Percentiles rank a stretch among this genome's conserved stretches.
phyloP scores from a whole-genome alignment of 106 monocot species.

The Phalaenopsis aphrodite region DNA sequence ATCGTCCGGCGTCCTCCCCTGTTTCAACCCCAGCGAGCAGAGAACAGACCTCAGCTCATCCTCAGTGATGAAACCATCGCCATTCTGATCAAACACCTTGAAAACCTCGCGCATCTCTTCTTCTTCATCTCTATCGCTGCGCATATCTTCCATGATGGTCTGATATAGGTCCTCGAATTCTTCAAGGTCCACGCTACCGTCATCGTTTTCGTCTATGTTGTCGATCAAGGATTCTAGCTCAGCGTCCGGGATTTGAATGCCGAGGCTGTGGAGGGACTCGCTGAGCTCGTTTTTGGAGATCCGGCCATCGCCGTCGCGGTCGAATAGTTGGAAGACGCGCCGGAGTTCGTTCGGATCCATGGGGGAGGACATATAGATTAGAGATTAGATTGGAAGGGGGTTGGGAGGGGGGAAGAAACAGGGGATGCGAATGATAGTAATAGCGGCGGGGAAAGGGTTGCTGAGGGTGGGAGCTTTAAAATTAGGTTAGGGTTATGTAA shows the following conservation, averaged over 20 bases:
- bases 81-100: slow-evolving; percentile 57
- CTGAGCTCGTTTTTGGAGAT: slow-evolving; percentile 27
- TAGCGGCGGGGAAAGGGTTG: neutral
- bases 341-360: slow-evolving; percentile 19
- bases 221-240: slow-evolving; percentile 28
- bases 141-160: slow-evolving; percentile 29
- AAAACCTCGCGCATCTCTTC: slow-evolving; percentile 58
- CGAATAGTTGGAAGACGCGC: slow-evolving; percentile 31
- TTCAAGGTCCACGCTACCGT: slow-evolving; percentile 23
- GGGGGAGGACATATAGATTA: neutral
- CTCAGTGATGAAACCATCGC: slow-evolving; percentile 26
- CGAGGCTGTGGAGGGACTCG: slow-evolving; percentile 28
- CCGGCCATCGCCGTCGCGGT: slow-evolving; percentile 29
- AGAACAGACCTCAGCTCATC: slow-evolving; percentile 24
- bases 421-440: neutral
- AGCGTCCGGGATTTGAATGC: slow-evolving; percentile 25
- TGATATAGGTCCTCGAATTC: slow-evolving; percentile 30
- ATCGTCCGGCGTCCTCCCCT: slow-evolving; percentile 39
- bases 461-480: neutral
- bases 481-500: neutral
- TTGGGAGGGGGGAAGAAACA: neutral
- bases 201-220: slow-evolving; percentile 25
- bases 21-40: slow-evolving; percentile 22
- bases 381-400: neutral
- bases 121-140: slow-evolving; percentile 16